Percentiles rank a stretch among this genome's conserved stretches.
phyloP scores from a whole-genome alignment of 768 basidiomycete species.

The Macrolepiota albuminosa region DNA sequence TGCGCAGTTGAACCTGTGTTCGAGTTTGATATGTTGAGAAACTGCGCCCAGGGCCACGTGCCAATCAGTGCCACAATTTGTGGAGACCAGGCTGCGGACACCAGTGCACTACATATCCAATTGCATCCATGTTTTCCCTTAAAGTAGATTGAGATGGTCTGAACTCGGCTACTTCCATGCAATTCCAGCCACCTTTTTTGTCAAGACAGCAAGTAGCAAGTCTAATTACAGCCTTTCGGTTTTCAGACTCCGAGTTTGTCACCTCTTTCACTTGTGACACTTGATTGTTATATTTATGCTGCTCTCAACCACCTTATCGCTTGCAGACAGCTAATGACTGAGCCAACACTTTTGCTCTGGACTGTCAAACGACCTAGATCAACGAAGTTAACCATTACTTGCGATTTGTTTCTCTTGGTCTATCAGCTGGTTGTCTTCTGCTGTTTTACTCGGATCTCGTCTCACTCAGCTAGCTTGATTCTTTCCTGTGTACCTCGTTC shows the following conservation, averaged over 20 bases:
- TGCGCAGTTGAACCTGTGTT: constrained; percentile 1
- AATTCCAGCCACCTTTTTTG: neutral
- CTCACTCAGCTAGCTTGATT: too few relatives aligned
- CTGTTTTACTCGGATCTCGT: too few relatives aligned
- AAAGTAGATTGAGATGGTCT: neutral
- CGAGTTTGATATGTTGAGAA: neutral
- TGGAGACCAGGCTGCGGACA: neutral
- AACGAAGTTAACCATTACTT: too few relatives aligned
- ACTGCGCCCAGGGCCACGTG: constrained; percentile 4
- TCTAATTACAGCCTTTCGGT: neutral
- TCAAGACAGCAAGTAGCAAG: neutral
- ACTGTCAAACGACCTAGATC: too few relatives aligned
- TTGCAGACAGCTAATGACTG: too few relatives aligned
- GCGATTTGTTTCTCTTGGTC: too few relatives aligned
- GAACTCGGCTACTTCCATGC: neutral
- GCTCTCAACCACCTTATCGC: too few relatives aligned
- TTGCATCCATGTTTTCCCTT: neutral
- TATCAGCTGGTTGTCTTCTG: too few relatives aligned
- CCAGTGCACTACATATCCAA: neutral
- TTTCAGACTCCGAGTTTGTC: neutral
- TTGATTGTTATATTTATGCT: too few relatives aligned
- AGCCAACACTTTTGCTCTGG: too few relatives aligned
- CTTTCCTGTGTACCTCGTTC: too few relatives aligned
- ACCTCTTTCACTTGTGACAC: too few relatives aligned
- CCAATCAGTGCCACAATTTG: neutral